Conservation (phyloP, 2,329 filamentous ascomycete genomes). For the Gaeumannomyces tritici region DNA sequence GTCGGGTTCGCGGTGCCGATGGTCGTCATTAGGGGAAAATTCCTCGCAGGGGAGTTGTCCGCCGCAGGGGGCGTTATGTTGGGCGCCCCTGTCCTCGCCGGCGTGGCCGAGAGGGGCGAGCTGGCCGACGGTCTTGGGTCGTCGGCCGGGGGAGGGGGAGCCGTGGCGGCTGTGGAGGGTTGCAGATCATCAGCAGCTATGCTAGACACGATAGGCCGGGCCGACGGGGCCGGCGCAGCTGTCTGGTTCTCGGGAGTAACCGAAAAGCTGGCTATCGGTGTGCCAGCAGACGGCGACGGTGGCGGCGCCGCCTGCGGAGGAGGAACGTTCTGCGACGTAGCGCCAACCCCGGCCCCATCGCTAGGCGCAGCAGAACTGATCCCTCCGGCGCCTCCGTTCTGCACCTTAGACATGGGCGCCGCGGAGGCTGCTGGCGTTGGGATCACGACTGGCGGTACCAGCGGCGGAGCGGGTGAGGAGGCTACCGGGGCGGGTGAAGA, state of each 20-base stretch:
- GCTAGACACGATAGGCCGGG: background rate
- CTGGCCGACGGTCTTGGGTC: background rate
- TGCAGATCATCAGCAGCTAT: background rate
- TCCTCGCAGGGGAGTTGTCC: conserved; percentile 1
- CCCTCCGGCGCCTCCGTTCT: background rate
- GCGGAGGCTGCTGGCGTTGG: background rate
- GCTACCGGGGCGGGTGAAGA: background rate
- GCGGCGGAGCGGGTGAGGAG: background rate
- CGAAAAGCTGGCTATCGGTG: background rate
- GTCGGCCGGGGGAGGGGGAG: background rate
- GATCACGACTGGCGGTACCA: background rate
- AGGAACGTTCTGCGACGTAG: background rate
- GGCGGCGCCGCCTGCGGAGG: background rate
- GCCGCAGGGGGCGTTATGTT: background rate
- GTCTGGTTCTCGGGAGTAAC: background rate
- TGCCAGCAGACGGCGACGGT: background rate
- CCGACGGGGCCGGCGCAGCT: background rate
- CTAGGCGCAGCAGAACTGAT: background rate
- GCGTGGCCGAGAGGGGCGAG: conserved; percentile 5
- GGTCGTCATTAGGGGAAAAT: conserved; percentile 10
- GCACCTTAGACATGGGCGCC: background rate
- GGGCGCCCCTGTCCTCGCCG: no score
- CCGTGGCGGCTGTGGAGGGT: conserved; percentile 1
- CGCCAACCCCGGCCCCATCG: background rate
- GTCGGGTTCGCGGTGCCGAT: conserved; percentile 5